phyloP scores from a whole-genome alignment of 805 yeast species.

The Cyberlindnera subsufficiens region DNA sequence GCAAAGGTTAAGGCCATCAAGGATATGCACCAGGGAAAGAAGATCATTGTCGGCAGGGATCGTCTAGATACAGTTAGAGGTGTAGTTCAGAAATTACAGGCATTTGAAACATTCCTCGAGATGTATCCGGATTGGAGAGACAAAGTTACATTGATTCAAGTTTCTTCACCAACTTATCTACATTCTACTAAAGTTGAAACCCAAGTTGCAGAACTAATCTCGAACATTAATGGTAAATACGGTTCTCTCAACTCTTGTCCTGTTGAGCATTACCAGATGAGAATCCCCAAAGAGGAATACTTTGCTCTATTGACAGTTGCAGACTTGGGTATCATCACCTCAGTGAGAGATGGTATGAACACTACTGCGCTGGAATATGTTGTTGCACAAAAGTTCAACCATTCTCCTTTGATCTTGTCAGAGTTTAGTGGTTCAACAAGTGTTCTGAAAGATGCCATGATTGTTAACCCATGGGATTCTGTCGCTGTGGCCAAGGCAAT shows the following conservation, averaged over 20 bases:
- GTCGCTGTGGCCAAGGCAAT: constrained; percentile 88
- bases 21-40: constrained; percentile 55
- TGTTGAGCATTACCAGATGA: constrained; percentile 87
- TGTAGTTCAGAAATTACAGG: constrained; percentile 86
- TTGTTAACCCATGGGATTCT: constrained; percentile 96
- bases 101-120: constrained; percentile 80
- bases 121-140: constrained; percentile 92
- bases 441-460: constrained; percentile 63
- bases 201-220: constrained; percentile 76
- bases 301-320: constrained; percentile 84
- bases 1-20: constrained; percentile 61
- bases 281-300: constrained; percentile 84
- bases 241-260: constrained; percentile 84
- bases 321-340: constrained; percentile 82
- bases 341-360: constrained; percentile 94
- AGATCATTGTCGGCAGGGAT: constrained; percentile 90
- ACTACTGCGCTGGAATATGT: constrained; percentile 92
- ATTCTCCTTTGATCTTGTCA: constrained; percentile 76
- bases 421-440: constrained; percentile 91
- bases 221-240: constrained; percentile 76
- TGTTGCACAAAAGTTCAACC: constrained; percentile 70
- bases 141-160: constrained; percentile 85
- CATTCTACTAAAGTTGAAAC: constrained; percentile 61
- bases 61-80: constrained; percentile 89
- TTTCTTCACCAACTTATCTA: constrained; percentile 61